Conservation (phyloP, 805 yeast genomes). For the Wickerhamiella hasegawae region DNA sequence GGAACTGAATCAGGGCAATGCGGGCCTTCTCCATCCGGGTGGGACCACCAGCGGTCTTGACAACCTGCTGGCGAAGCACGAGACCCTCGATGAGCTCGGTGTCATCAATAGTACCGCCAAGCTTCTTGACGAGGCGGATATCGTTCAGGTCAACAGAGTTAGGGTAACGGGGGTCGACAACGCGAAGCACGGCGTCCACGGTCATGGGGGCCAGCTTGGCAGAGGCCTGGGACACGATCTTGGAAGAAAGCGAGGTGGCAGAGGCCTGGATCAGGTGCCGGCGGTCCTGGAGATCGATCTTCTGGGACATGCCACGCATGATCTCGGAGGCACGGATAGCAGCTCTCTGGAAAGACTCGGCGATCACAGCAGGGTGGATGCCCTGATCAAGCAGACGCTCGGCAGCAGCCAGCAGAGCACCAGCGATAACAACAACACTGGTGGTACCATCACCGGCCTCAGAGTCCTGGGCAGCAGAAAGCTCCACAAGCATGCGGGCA, state of each 20-base stretch:
- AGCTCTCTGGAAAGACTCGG: constrained; percentile 85
- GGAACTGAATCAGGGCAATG: constrained; percentile 84
- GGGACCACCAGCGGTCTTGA: constrained; percentile 90
- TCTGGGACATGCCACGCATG: constrained; percentile 67
- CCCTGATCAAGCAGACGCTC: constrained; percentile 75
- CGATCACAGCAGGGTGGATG: constrained; percentile 88
- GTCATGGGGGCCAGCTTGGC: constrained; percentile 79
- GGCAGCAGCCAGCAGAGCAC: constrained; percentile 88
- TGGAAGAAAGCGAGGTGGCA: constrained; percentile 80
- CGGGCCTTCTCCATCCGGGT: constrained; percentile 84
- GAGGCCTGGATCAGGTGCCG: constrained; percentile 85
- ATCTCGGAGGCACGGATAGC: constrained; percentile 71
- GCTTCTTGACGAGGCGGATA: constrained; percentile 78
- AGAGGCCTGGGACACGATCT: constrained; percentile 88
- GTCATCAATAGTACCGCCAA: constrained; percentile 96
- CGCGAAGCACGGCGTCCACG: constrained; percentile 80
- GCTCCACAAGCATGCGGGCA: constrained; percentile 94
- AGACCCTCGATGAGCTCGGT: constrained; percentile 80
- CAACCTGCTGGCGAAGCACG: constrained; percentile 77
- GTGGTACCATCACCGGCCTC: constrained; percentile 99
- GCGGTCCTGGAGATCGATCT: constrained; percentile 63
- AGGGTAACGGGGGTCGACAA: constrained; percentile 40
- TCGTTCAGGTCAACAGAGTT: constrained; percentile 71
- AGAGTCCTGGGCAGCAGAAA: constrained; percentile 93
- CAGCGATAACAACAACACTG: constrained; percentile 88